Evolutionary conservation across 208 protist genomes (phyloP).

Genomic region (Porcisia hertigi): DNA sequence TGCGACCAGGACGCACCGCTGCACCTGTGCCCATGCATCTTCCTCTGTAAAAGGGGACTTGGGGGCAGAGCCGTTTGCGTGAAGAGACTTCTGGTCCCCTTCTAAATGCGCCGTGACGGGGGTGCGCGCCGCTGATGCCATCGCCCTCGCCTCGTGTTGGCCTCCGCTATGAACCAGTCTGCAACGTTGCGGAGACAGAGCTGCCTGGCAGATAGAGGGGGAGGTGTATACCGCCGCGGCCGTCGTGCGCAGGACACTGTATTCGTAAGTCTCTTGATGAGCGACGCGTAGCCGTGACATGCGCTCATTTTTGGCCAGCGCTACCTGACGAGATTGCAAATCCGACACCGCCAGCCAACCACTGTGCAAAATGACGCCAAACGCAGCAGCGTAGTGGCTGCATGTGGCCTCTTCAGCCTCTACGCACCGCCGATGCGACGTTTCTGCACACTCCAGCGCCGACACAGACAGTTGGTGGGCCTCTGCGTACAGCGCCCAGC

Average conservation of each 20-base stretch:
- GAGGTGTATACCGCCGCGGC: background rate
- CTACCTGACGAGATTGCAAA: background rate
- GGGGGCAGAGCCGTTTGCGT: background rate
- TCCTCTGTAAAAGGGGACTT: background rate
- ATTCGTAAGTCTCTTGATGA: conserved; percentile 2
- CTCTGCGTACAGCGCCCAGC: conserved; percentile 2
- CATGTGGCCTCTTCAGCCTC: background rate
- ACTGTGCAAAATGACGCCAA: background rate
- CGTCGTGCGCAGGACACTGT: background rate
- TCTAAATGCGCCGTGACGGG: background rate
- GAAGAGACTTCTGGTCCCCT: background rate
- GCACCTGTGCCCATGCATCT: background rate
- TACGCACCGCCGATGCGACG: background rate
- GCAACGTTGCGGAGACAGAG: background rate
- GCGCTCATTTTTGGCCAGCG: conserved; percentile 1
- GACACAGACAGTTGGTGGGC: background rate
- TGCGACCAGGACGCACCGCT: background rate
- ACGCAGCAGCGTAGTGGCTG: background rate
- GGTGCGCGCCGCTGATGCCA: background rate
- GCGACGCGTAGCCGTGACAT: background rate
- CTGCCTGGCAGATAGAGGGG: background rate
- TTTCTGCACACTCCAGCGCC: background rate
- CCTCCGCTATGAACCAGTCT: too few species aligned
- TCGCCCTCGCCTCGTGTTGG: background rate
- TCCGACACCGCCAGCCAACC: background rate